phyloP scores from a whole-genome alignment of 805 yeast species.

The Limtongozyma cylindracea region DNA sequence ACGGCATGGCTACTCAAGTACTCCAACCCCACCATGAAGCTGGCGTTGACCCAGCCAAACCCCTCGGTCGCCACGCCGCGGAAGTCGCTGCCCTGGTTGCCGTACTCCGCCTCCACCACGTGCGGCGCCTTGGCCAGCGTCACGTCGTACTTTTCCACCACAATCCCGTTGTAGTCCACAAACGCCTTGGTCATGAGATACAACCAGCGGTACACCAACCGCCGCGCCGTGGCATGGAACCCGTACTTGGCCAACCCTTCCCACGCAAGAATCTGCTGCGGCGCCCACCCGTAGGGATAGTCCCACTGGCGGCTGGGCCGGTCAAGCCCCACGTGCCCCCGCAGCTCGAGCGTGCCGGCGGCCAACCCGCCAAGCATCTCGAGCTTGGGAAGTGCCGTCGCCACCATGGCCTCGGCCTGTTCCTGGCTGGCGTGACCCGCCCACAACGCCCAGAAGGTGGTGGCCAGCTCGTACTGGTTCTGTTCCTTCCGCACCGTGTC shows the following conservation, averaged over 20 bases:
- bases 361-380: constrained; percentile 81
- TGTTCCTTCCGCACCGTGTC: constrained; percentile 30
- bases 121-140: constrained; percentile 68
- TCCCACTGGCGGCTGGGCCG: constrained; percentile 96
- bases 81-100: constrained; percentile 85
- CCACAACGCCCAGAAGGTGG: constrained; percentile 87
- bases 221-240: constrained; percentile 28
- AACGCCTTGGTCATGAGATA: constrained; percentile 70
- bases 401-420: constrained; percentile 43
- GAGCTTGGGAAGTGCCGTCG: constrained; percentile 32
- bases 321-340: constrained; percentile 43
- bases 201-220: constrained; percentile 77
- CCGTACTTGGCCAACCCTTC: constrained; percentile 59
- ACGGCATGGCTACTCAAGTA: constrained; percentile 38
- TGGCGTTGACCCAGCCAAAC: constrained; percentile 95
- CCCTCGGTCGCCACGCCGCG: constrained; percentile 92
- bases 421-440: constrained; percentile 35
- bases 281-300: constrained; percentile 96
- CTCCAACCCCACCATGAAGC: constrained; percentile 49
- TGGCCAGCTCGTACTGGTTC: constrained; percentile 58
- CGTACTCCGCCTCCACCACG: constrained; percentile 85
- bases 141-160: constrained; percentile 88
- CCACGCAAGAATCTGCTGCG: constrained; percentile 93
- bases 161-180: constrained; percentile 83
- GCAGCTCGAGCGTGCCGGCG: constrained; percentile 51